Evolutionary conservation across 2,329 filamentous ascomycete species (phyloP).

Genomic region (Fusarium sp.): DNA sequence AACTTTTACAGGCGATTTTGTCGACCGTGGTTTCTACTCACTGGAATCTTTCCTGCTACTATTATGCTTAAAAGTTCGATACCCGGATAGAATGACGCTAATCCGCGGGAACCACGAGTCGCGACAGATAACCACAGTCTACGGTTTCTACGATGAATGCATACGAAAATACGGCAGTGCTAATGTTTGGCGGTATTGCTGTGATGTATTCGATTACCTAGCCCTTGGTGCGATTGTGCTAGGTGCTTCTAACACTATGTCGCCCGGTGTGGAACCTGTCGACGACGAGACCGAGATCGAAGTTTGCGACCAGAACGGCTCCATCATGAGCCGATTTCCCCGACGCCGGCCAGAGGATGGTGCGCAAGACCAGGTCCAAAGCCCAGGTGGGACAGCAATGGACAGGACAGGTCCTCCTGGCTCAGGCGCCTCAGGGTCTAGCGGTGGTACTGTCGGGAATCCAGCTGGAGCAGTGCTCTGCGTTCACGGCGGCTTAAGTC

Average conservation of each 20-base stretch:
- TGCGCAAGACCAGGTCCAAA: constrained; percentile 47
- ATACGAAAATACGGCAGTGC: constrained; percentile 95
- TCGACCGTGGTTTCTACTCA: constrained; percentile 97
- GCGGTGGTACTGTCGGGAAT: constrained; percentile 73
- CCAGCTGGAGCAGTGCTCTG: constrained; percentile 88
- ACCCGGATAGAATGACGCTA: constrained; percentile 95
- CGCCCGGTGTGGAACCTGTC: constrained; percentile 62
- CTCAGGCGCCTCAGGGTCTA: constrained; percentile 80
- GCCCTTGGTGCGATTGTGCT: constrained; percentile 90
- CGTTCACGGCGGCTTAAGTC: constrained; percentile 93
- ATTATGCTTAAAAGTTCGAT: constrained; percentile 95
- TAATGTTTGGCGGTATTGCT: constrained; percentile 97
- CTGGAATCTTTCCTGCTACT: constrained; percentile 96
- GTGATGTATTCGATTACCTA: constrained; percentile 97
- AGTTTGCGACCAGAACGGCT: constrained; percentile 86
- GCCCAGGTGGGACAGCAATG: constrained; percentile 46
- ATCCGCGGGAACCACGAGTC: constrained; percentile 97
- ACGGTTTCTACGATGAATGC: constrained; percentile 98
- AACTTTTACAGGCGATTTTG: constrained; percentile 80
- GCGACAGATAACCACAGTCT: constrained; percentile 95
- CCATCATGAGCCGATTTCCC: constrained; percentile 79
- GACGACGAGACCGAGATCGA: constrained; percentile 91
- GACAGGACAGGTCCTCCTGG: constrained; percentile 77
- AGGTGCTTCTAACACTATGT: constrained; percentile 79
- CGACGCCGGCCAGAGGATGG: constrained; percentile 57